phyloP scores from a whole-genome alignment of 805 yeast genomes.

The Pichia pseudocactophila region DNA sequence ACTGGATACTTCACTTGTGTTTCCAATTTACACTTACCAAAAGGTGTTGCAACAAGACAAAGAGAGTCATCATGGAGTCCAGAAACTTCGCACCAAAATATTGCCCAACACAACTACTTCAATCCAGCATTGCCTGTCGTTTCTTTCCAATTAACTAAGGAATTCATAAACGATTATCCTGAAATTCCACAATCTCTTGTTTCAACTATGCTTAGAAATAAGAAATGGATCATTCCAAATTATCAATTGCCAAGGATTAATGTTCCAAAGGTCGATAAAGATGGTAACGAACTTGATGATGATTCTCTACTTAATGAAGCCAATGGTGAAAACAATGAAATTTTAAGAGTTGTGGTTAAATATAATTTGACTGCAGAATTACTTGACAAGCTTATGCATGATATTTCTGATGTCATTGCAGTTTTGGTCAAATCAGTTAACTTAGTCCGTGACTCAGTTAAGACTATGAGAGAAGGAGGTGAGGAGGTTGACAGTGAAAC shows the following conservation, averaged over 20 bases:
- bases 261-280: slow-evolving; percentile 6
- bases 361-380: slow-evolving; percentile 54
- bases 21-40: slow-evolving; percentile 65
- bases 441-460: slow-evolving; percentile 28
- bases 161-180: slow-evolving; percentile 52
- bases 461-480: slow-evolving; percentile 14
- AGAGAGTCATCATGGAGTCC: slow-evolving; percentile 15
- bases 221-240: slow-evolving; percentile 86
- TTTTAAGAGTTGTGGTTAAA: slow-evolving; percentile 78
- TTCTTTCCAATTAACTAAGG: slow-evolving; percentile 64
- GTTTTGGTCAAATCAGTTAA: slow-evolving; percentile 41
- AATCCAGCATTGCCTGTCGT: slow-evolving; percentile 84
- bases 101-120: slow-evolving; percentile 35
- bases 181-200: slow-evolving; percentile 75
- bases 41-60: slow-evolving; percentile 29
- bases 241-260: slow-evolving; percentile 58
- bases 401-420: slow-evolving; percentile 45
- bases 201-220: slow-evolving; percentile 62
- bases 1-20: slow-evolving; percentile 62
- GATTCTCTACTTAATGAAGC: slow-evolving; percentile 34
- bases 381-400: slow-evolving; percentile 55
- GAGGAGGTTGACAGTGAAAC: slow-evolving; percentile 25
- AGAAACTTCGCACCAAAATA: not conserved
- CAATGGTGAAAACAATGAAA: slow-evolving; percentile 40
- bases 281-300: slow-evolving; percentile 9